phyloP scores from a whole-genome alignment of 108 stramenopile genomes.

The Nitzschia inconspicua region DNA sequence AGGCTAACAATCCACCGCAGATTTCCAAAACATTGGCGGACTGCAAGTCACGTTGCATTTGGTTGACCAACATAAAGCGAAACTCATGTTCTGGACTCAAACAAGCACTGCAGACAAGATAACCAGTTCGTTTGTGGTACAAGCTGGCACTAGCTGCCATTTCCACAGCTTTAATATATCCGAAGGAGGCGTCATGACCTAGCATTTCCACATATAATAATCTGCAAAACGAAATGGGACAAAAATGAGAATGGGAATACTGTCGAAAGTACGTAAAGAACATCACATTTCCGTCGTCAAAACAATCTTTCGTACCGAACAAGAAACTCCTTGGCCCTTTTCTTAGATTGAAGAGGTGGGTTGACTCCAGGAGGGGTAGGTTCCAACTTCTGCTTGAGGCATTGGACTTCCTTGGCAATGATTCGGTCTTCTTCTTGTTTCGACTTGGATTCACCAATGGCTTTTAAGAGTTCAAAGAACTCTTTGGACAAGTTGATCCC shows the following conservation, averaged over 20 bases:
- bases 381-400: conserved; percentile 88
- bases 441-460: conserved; percentile 98
- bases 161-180: conserved; percentile 95
- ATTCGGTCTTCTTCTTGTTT: conserved; percentile 99
- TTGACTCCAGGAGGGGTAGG: conserved; percentile 35
- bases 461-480: conserved; percentile 99
- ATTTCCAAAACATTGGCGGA: conserved; percentile 91
- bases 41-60: conserved; percentile 95
- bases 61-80: conserved; percentile 99
- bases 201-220: conserved; percentile 99
- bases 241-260: too few relatives aligned
- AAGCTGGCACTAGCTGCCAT: conserved; percentile 89
- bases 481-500: conserved; percentile 89
- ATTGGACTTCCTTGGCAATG: conserved; percentile 82
- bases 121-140: conserved; percentile 93
- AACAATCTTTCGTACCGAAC: too few relatives aligned
- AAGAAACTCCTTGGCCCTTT: conserved; percentile 95
- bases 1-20: conserved; percentile 87
- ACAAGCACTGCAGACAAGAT: conserved; percentile 89
- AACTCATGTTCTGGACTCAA: conserved; percentile 95
- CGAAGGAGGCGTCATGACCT: conserved; percentile 97
- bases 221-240: too few relatives aligned
- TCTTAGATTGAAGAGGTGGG: conserved; percentile 61
- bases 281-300: too few relatives aligned
- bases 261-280: too few relatives aligned